phyloP scores from a whole-genome alignment of 2,329 filamentous ascomycete genomes.

The Celoporthe dispersa region DNA sequence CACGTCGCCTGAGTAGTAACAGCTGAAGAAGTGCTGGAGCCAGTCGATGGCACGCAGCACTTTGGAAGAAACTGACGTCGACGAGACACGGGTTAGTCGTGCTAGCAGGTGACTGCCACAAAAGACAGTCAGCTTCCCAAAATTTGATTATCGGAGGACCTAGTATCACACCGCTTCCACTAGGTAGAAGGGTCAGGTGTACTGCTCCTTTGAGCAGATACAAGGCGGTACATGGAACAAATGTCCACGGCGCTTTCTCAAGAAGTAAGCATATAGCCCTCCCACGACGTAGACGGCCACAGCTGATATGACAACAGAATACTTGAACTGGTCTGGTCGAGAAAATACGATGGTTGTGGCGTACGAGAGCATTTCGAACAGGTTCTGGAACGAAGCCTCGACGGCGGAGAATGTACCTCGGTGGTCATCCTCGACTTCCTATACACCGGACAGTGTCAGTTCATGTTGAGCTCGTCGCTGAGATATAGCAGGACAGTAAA shows the following conservation, averaged over 20 bases:
- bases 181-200: neutral
- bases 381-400: constrained; percentile 70
- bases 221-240: constrained; percentile 53
- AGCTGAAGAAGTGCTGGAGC: neutral
- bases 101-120: neutral
- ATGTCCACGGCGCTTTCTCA: constrained; percentile 63
- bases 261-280: constrained; percentile 58
- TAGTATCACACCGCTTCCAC: neutral
- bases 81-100: neutral
- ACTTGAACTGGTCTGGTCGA: constrained; percentile 66
- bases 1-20: neutral
- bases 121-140: neutral
- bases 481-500: neutral
- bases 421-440: constrained; percentile 58
- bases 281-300: constrained; percentile 54
- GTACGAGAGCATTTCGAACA: constrained; percentile 72
- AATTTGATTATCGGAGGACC: neutral
- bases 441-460: neutral
- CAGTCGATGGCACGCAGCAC: neutral
- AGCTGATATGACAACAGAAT: constrained; percentile 64
- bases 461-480: neutral
- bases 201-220: constrained; percentile 21
- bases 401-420: constrained; percentile 72
- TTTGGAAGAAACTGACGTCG: neutral
- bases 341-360: constrained; percentile 67